Conservation (phyloP, 257 asterid species). For the Orobanche coerulescens region DNA sequence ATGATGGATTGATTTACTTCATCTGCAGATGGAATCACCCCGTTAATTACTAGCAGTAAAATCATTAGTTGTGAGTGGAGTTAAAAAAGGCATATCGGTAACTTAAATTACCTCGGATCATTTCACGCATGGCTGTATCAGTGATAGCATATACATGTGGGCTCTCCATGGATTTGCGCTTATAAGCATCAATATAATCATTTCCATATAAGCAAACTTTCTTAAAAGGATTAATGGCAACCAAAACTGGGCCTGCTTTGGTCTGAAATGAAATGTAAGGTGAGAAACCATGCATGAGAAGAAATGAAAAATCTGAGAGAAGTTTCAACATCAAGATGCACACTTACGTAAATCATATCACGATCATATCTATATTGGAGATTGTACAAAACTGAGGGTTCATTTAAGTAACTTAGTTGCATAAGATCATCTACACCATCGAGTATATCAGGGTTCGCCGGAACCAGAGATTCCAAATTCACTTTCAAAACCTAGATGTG, state of each 20-base stretch:
- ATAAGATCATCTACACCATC: constrained; percentile 89
- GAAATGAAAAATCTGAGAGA: constrained; percentile 11
- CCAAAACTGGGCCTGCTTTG: constrained; percentile 85
- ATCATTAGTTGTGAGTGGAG: not conserved
- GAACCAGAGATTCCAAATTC: constrained; percentile 44
- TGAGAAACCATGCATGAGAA: constrained; percentile 16
- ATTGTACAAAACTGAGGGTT: constrained; percentile 77
- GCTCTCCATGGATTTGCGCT: constrained; percentile 46
- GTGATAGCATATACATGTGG: constrained; percentile 90
- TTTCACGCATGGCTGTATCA: constrained; percentile 77
- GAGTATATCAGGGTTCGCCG: constrained; percentile 82
- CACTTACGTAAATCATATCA: constrained; percentile 66
- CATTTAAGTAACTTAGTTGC: constrained; percentile 81
- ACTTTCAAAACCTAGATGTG: constrained; percentile 52
- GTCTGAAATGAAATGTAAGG: constrained; percentile 39
- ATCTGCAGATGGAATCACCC: constrained; percentile 41
- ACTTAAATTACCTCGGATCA: constrained; percentile 63
- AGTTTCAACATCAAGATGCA: constrained; percentile 9
- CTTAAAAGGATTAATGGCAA: constrained; percentile 81
- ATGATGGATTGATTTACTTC: constrained; percentile 86
- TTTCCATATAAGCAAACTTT: constrained; percentile 57
- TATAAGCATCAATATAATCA: constrained; percentile 61
- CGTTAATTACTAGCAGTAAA: constrained; percentile 18
- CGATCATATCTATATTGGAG: constrained; percentile 66
- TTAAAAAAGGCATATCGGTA: constrained; percentile 10